Evolutionary conservation across 1,139 yeast genomes (phyloP), one percentile per base, ranked within the genome.

Genomic region (Schwanniomyces etchellsii): DNA sequence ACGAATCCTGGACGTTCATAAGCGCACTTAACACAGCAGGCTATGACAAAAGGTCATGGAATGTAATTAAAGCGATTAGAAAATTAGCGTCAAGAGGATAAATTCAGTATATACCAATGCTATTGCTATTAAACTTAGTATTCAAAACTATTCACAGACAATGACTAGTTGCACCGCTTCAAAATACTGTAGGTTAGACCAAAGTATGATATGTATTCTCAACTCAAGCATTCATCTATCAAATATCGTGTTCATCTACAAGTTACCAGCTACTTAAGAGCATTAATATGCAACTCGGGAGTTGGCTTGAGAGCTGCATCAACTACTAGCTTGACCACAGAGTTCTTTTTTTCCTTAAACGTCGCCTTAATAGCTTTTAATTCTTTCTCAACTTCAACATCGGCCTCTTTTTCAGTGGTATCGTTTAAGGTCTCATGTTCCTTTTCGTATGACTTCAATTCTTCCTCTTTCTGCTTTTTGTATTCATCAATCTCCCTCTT

Each of bases 1-100:
- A 77, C 43, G 77, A 73, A 44, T 96, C 97, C 0, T 89, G 97
- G 96, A 70, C 69, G 10, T 81, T 91, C 58, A 93, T 89, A 4
- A 71, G 72, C 38, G 79, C 86, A 22, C 72, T 91, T 53, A 88
- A 88, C 48, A 72, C 74, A 25, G 93, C 89, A n/a, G 94, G 96
- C 12, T 91, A 89, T 50, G 94, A 82, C 39, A 57, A 66, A 31
- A 76, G 93, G 34, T 40, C 68, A 14, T 84, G 95, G 91, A 76
- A 76, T 35, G 74, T 65, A 10, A 39, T 66, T 26, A 63, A 60
- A 34, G 59, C 71, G 5, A 52, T 67, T 32, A 55, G 55, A 37
- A 61, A 58, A 34, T 48, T 67, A 38, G 70, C 71, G 22, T 60
- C 55, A 35, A 66, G 61, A 3, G 62, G 62, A 6, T 30, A 32